These are phyloP conservation scores for Canavalia gladiata DNA, from an alignment of 306 rosid genomes.

Conservation along the genomic window DNA sequence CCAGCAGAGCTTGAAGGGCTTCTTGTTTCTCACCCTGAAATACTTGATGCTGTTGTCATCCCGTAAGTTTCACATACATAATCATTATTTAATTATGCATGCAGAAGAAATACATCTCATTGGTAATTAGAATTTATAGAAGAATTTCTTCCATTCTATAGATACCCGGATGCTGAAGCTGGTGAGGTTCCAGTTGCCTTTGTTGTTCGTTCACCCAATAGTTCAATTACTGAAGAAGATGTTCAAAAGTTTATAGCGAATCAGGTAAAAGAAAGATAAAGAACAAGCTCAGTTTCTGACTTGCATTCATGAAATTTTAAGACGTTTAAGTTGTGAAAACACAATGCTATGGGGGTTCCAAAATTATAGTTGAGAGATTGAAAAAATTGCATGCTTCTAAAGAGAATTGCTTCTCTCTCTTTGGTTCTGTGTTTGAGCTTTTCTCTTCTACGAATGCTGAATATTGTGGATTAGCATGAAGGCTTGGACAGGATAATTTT, in stretches of 20 bases:
- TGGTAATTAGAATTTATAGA: conserved; percentile 23
- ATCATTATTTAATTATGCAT: background rate
- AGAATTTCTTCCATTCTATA: conserved; percentile 41
- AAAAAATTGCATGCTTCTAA: background rate
- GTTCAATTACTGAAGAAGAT: conserved; percentile 84
- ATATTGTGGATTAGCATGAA: no score
- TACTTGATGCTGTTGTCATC: conserved; percentile 93
- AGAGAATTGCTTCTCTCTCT: background rate
- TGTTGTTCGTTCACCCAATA: conserved; percentile 73
- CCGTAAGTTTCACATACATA: conserved; percentile 69
- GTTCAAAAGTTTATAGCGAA: conserved; percentile 65
- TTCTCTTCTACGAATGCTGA: no score
- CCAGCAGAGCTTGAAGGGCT: conserved; percentile 98
- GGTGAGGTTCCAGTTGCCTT: conserved; percentile 93
- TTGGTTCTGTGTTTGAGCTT: background rate
- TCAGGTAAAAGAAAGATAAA: conserved; percentile 62
- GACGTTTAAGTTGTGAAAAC: background rate
- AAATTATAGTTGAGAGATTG: background rate
- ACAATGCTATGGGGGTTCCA: background rate
- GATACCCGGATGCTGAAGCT: conserved; percentile 93
- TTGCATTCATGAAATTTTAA: conserved; percentile 21
- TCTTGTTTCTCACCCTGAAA: conserved; percentile 92
- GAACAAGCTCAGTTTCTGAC: background rate
- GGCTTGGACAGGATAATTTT: background rate
- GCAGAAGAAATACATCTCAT: background rate